Conservation (phyloP, 306 rosid genomes). For the Cucurbita pepo region DNA sequence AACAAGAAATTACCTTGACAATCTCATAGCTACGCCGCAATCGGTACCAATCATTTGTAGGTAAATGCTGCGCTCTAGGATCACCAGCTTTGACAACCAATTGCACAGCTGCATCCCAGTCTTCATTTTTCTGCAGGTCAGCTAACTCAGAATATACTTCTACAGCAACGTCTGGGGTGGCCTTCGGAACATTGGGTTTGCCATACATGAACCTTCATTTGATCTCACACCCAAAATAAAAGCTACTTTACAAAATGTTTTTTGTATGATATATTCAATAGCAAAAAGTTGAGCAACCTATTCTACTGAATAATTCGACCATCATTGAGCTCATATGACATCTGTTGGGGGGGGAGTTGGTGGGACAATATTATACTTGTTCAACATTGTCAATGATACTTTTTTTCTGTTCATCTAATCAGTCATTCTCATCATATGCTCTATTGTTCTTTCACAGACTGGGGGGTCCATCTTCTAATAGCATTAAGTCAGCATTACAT, state of each 20-base stretch:
- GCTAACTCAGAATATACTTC: slow-evolving; percentile 46
- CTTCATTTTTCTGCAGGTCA: slow-evolving; percentile 40
- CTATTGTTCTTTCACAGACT: background rate
- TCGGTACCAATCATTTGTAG: slow-evolving; percentile 79
- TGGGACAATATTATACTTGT: background rate
- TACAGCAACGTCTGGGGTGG: slow-evolving; percentile 46
- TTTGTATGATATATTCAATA: background rate
- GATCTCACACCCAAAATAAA: background rate
- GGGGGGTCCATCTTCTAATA: background rate
- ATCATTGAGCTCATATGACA: background rate
- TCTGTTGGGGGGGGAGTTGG: background rate
- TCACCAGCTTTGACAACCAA: slow-evolving; percentile 83
- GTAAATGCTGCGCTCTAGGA: slow-evolving; percentile 47
- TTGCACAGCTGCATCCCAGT: slow-evolving; percentile 81
- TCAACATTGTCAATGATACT: background rate
- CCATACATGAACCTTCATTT: slow-evolving; percentile 69
- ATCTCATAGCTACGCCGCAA: slow-evolving; percentile 78
- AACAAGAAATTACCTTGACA: slow-evolving; percentile 40
- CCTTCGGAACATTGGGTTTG: slow-evolving; percentile 86
- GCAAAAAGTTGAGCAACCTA: background rate
- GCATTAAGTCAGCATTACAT: background rate
- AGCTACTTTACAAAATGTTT: background rate
- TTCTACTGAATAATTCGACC: background rate
- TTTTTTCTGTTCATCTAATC: background rate
- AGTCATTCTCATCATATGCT: background rate